Base-by-base conservation (phyloP, 495 filamentous ascomycete species). In the Astrocystis sublimbata region DNA sequence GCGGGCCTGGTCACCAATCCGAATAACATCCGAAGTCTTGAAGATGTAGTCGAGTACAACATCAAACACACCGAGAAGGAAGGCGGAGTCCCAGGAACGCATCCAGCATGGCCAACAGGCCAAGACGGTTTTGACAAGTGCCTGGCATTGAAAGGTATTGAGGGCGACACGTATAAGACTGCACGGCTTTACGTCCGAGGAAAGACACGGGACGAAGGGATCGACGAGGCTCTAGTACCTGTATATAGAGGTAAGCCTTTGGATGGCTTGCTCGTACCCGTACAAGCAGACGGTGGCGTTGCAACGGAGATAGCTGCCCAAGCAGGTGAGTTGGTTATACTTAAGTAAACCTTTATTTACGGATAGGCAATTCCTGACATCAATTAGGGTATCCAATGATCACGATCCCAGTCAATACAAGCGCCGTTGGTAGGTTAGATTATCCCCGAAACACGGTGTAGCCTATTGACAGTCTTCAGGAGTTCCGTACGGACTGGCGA, bases 41-140 rank as follows among this genome's bases (percentile, higher is more conserved):
- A 86, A 63, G 89, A 91, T 64, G 79, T 92, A 23, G 80, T 91
- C 31, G 68, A 80, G 70, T 90, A 86, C 75, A 91, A 92, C 71
- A 78, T 76, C 62, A 81, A 83, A 60, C 88, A 90, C 68, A 76
- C 75, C 66, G 87, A 83, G 46, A 80, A 78, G n/a, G 89, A 92
- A 76, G 89, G 89, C 50, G 89, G 88, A n/a, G 64, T 76, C 15
- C 85, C 88, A 1, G 46, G 58, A 5, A 60, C 58, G 0, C 46
- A 60, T 6, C 58, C 46, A 24, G 58, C 58, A 1, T 76, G 78
- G 62, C 79, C 84, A 15, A 86, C 85, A 21, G 89, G 89, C 35
- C 89, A 92, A 73, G 89, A 91, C 61, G 79, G 82, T 28, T 86
- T 91, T 68, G 73, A 86, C 17, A 87, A 84, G 2, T 84, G 82